These are phyloP conservation scores for Tripidium arundinaceum DNA, from an alignment of 202 grass and related monocot species.

Conservation along the genomic window DNA sequence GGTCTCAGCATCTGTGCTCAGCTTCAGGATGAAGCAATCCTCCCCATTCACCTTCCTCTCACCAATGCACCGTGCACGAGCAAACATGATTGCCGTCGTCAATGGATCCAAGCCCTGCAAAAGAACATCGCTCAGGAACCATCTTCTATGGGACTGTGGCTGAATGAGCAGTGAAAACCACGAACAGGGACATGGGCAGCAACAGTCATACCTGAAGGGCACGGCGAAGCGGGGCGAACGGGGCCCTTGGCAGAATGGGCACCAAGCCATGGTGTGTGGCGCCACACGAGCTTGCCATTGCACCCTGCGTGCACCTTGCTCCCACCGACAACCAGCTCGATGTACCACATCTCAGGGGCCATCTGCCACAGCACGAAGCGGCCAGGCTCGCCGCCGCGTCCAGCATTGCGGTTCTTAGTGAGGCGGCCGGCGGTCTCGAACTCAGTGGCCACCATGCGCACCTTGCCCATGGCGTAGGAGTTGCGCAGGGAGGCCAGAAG, in stretches of 20 bases:
- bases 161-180: background rate
- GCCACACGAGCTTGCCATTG: slow-evolving; percentile 67
- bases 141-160: background rate
- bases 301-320: slow-evolving; percentile 73
- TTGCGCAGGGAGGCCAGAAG: slow-evolving; percentile 51
- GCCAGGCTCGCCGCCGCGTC: slow-evolving; percentile 38
- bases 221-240: slow-evolving; percentile 66
- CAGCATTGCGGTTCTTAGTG: slow-evolving; percentile 49
- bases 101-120: slow-evolving; percentile 71
- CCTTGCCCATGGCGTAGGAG: slow-evolving; percentile 66
- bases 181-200: background rate
- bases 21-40: slow-evolving; percentile 82
- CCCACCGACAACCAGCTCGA: slow-evolving; percentile 55
- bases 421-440: slow-evolving; percentile 50
- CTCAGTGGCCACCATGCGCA: slow-evolving; percentile 57
- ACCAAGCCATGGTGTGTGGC: slow-evolving; percentile 55
- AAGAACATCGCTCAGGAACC: slow-evolving; percentile 21
- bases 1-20: slow-evolving; percentile 47
- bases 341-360: slow-evolving; percentile 64
- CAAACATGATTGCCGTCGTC: slow-evolving; percentile 61
- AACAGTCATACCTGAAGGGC: slow-evolving; percentile 53
- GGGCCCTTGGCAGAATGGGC: slow-evolving; percentile 64
- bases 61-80: slow-evolving; percentile 53
- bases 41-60: slow-evolving; percentile 74
- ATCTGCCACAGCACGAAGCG: slow-evolving; percentile 83